Percentiles rank a stretch among this genome's conserved stretches.
These are phyloP conservation scores for Dalbergia cochinchinensis DNA, from an alignment of 306 rosid genomes.

Conservation along the genomic window DNA sequence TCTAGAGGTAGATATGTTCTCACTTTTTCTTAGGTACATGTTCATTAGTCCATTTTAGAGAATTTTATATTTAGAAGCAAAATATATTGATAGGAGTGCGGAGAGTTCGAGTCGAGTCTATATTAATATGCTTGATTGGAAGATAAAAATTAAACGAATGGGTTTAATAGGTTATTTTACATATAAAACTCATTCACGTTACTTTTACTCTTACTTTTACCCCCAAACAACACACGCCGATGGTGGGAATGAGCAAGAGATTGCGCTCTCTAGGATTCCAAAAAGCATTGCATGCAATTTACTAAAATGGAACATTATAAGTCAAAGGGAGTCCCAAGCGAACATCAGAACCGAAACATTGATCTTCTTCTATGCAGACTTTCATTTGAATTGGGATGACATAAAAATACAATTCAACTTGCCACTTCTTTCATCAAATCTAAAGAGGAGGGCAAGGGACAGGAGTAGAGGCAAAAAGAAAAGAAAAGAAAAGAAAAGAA, in stretches of 20 bases:
- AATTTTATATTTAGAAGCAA: not conserved
- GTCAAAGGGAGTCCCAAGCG: conserved; percentile 7
- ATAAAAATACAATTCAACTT: conserved; percentile 45
- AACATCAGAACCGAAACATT: conserved; percentile 22
- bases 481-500: not conserved
- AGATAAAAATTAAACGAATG: no score
- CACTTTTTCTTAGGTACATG: no score
- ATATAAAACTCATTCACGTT: no score
- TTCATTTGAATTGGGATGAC: conserved; percentile 42
- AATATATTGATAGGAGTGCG: not conserved
- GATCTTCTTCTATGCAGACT: conserved; percentile 36
- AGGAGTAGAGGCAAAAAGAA: not conserved
- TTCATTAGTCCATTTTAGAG: no score
- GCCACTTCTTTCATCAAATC: conserved; percentile 40
- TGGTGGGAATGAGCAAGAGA: not conserved
- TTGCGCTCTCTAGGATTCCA: not conserved
- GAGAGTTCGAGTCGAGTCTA: not conserved
- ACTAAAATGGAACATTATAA: not conserved
- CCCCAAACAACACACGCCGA: not conserved
- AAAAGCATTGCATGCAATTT: not conserved
- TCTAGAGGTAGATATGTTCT: no score
- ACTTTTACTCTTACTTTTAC: no score
- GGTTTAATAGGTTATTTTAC: no score
- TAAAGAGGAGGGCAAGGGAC: conserved; percentile 41
- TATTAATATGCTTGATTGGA: no score